phyloP scores from a whole-genome alignment of 2,329 filamentous ascomycete species.

The Colletotrichum paranaense region DNA sequence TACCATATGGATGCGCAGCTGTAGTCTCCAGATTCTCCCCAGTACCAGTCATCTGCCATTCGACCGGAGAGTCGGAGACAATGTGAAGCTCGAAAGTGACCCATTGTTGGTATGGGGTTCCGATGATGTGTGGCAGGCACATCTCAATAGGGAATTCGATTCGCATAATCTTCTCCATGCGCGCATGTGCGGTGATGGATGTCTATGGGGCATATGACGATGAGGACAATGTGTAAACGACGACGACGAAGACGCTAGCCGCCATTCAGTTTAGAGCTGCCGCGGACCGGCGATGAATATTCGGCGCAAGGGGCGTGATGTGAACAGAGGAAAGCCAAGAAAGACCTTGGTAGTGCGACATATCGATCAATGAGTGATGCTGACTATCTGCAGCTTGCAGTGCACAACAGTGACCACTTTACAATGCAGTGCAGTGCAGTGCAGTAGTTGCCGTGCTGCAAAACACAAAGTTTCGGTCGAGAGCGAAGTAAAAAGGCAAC shows the following conservation, averaged over 20 bases:
- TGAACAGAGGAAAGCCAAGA: background rate
- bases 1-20: background rate
- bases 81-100: background rate
- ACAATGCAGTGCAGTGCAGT: too few relatives aligned
- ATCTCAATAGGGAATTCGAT: background rate
- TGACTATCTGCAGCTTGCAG: background rate
- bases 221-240: background rate
- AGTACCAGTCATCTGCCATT: background rate
- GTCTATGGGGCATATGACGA: conserved; percentile 5
- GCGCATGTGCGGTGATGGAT: conserved; percentile 15
- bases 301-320: background rate
- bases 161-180: background rate
- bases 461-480: background rate
- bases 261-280: conserved; percentile 17
- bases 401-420: background rate
- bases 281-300: background rate
- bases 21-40: background rate
- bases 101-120: conserved; percentile 3
- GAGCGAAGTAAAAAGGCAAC: background rate
- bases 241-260: conserved; percentile 15
- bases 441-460: background rate
- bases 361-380: background rate
- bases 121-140: background rate
- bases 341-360: background rate
- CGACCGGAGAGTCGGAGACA: background rate